Percentiles rank a stretch among this genome's conserved stretches.
phyloP scores from a whole-genome alignment of 352 stramenopile genomes.

The Phytophthora multivora region DNA sequence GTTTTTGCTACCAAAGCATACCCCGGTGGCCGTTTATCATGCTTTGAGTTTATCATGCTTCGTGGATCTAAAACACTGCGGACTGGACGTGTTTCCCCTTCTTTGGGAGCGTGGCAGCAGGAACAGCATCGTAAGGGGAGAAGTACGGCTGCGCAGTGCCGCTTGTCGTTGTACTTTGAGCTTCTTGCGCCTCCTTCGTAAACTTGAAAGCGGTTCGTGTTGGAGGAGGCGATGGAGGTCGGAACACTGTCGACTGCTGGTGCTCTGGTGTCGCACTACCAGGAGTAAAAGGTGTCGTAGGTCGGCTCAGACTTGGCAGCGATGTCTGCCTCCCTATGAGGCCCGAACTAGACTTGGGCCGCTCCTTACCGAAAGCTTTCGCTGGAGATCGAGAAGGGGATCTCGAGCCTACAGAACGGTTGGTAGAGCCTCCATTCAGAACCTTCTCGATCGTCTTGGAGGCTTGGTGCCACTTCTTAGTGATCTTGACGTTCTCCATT shows the following conservation, averaged over 20 bases:
- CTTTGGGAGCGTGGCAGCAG: slow-evolving; percentile 48
- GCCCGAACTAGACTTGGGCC: slow-evolving; percentile 64
- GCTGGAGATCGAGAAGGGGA: slow-evolving; percentile 51
- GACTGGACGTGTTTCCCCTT: slow-evolving; percentile 49
- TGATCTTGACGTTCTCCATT: slow-evolving; percentile 90
- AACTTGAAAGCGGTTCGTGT: slow-evolving; percentile 78
- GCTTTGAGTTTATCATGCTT: slow-evolving; percentile 1
- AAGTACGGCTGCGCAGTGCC: slow-evolving; percentile 58
- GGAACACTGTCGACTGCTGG: slow-evolving; percentile 53
- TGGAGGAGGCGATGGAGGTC: slow-evolving; percentile 62
- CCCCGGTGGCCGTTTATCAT: neutral
- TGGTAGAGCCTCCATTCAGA: slow-evolving; percentile 43
- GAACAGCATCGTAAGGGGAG: slow-evolving; percentile 72
- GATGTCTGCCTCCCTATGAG: slow-evolving; percentile 45
- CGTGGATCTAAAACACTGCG: slow-evolving; percentile 25
- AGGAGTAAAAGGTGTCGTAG: slow-evolving; percentile 25
- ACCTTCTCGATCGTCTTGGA: slow-evolving; percentile 82
- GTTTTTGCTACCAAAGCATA: no score
- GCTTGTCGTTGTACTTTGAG: slow-evolving; percentile 16
- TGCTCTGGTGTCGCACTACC: slow-evolving; percentile 7
- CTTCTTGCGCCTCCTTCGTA: slow-evolving; percentile 63
- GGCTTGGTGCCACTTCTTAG: slow-evolving; percentile 85
- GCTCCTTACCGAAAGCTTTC: slow-evolving; percentile 37
- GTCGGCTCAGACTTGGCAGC: slow-evolving; percentile 37
- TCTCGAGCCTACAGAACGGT: slow-evolving; percentile 30